A percentile compares a stretch with the other conserved stretches of the same genome.
Evolutionary conservation across 192 early-diverging fungal genomes (phyloP).

Genomic region (Podila epicladia): DNA sequence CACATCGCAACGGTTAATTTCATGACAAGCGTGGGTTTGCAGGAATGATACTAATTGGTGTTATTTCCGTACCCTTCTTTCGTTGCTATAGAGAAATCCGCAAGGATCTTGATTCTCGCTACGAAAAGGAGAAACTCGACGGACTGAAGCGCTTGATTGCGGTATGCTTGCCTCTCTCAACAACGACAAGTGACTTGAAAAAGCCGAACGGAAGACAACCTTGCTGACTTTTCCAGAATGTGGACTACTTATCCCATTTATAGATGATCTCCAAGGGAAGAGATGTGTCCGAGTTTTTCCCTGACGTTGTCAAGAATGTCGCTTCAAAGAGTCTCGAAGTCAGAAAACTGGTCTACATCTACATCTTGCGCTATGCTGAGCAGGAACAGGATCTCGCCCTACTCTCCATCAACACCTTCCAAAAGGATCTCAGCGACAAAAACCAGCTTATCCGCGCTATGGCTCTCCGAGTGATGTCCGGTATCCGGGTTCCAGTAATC

Average conservation of each 20-base stretch:
- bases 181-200: not conserved
- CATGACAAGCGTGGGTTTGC: not conserved
- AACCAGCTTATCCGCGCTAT: slow-evolving; percentile 95
- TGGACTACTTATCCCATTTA: not conserved
- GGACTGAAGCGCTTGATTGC: slow-evolving; percentile 93
- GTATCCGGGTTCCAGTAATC: slow-evolving; percentile 93
- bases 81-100: slow-evolving; percentile 66
- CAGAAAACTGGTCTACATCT: slow-evolving; percentile 96
- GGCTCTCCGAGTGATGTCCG: slow-evolving; percentile 95
- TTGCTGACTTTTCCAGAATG: not conserved
- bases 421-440: slow-evolving; percentile 92
- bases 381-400: slow-evolving; percentile 96
- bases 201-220: not conserved
- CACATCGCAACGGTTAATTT: not conserved
- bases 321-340: slow-evolving; percentile 89
- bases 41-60: not conserved
- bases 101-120: slow-evolving; percentile 78
- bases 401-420: slow-evolving; percentile 97
- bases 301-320: slow-evolving; percentile 98
- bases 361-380: slow-evolving; percentile 93
- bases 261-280: slow-evolving; percentile 91
- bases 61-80: not conserved
- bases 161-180: slow-evolving; percentile 50
- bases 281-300: slow-evolving; percentile 91
- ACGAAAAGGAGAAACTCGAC: slow-evolving; percentile 93